These are phyloP conservation scores for Podospora bellae-mahoneyi DNA, from an alignment of 495 filamentous ascomycete genomes.

Conservation along the genomic window DNA sequence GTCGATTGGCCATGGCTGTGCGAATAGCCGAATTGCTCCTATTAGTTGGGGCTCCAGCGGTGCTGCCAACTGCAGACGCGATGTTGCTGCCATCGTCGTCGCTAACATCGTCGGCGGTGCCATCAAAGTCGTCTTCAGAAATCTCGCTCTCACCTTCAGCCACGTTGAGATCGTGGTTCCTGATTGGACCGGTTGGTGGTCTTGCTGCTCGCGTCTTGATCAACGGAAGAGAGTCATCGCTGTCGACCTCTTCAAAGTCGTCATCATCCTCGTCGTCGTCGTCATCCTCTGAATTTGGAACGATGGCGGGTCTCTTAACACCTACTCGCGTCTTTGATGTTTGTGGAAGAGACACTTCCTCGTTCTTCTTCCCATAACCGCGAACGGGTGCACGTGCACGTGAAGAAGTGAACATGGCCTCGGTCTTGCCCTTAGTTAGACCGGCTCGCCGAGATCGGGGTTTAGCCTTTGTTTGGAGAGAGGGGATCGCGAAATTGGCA, in stretches of 20 bases:
- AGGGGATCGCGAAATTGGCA: conserved; percentile 3
- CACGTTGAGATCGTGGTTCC: background rate
- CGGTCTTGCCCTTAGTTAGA: background rate
- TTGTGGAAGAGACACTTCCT: background rate
- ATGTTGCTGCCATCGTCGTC: background rate
- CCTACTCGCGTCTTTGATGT: background rate
- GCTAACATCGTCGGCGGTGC: background rate
- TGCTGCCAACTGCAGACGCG: background rate
- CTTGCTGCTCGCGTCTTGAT: background rate
- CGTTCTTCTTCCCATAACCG: too few relatives aligned
- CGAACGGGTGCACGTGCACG: too few relatives aligned
- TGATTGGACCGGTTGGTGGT: background rate
- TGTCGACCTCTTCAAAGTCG: conserved; percentile 13
- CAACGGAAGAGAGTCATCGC: conserved; percentile 2
- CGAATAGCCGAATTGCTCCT: conserved; percentile 9
- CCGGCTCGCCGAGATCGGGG: background rate
- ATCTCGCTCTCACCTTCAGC: background rate
- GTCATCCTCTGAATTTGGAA: background rate
- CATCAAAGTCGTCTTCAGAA: conserved; percentile 3
- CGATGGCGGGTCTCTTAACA: background rate
- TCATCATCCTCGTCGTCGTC: conserved; percentile 6
- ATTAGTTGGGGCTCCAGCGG: background rate
- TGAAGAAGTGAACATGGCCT: too few relatives aligned
- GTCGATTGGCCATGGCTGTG: conserved; percentile 20
- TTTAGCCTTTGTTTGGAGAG: background rate